These are phyloP conservation scores for Leptomonas seymouri DNA, from an alignment of 208 protist species.

Conservation along the genomic window DNA sequence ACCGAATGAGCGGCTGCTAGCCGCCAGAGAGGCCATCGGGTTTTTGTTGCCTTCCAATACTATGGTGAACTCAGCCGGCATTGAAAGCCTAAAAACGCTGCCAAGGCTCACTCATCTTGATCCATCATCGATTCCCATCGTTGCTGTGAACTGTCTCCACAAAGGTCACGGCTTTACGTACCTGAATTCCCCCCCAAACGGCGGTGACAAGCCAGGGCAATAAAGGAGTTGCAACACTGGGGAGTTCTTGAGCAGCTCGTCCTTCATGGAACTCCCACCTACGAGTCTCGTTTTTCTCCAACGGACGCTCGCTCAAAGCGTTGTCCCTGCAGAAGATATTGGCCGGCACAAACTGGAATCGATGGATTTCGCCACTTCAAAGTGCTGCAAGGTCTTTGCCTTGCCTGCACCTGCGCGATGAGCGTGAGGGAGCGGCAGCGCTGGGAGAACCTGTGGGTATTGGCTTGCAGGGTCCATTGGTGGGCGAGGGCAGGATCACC, in stretches of 20 bases:
- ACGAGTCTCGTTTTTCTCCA: slow-evolving; percentile 19
- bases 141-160: slow-evolving; percentile 14
- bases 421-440: slow-evolving; percentile 21
- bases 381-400: slow-evolving; percentile 27
- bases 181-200: slow-evolving; percentile 32
- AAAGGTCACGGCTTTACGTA: slow-evolving; percentile 19
- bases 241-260: slow-evolving; percentile 28
- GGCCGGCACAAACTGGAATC: slow-evolving; percentile 17
- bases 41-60: slow-evolving; percentile 31
- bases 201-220: slow-evolving; percentile 23
- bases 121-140: slow-evolving; percentile 30
- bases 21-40: slow-evolving; percentile 7
- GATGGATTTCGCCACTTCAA: slow-evolving; percentile 17
- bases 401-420: slow-evolving; percentile 31
- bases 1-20: slow-evolving; percentile 19
- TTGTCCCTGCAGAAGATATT: slow-evolving; percentile 30
- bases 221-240: slow-evolving; percentile 8
- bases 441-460: slow-evolving; percentile 17
- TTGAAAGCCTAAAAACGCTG: slow-evolving; percentile 25
- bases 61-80: slow-evolving; percentile 15
- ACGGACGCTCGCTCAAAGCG: slow-evolving; percentile 15
- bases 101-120: slow-evolving; percentile 27
- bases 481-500: slow-evolving; percentile 17
- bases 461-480: slow-evolving; percentile 23
- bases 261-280: slow-evolving; percentile 22